Evolutionary conservation across 179 eudicot genomes (phyloP), one percentile per base, ranked within the genome.

Genomic region (Camellia oleifera): DNA sequence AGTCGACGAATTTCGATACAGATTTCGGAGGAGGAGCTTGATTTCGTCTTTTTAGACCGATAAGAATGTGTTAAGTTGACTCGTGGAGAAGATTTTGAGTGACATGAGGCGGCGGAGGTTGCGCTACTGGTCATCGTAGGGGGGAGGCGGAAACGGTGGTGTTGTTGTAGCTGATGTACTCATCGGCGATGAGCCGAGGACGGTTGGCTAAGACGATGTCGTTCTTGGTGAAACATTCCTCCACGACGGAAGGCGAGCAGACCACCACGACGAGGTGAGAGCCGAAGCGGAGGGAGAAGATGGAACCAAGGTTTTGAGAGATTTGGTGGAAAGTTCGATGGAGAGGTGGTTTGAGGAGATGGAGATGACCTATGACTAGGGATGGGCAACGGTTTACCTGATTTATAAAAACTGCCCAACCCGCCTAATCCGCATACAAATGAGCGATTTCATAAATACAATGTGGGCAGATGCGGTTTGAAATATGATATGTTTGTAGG

Each of bases 121-220:
- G 64, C 69, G 64, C 72, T 72, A 77, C 15, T 62, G 72, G 54
- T 63, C 71, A 60, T 72, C 72, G 60, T 63, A 77, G 26, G 12
- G 79, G 72, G 56, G 72, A 40, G 14, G 72, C 17, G 0, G 10
- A 12, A 14, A 64, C 26, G 20, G 60, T 52, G 60, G 42, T 63
- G 44, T 45, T 20, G 70, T 77, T 52, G 46, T 77, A 77, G 62
- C 70, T 57, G 14, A 77, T 9, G 72, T 77, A 54, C 79, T 77
- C 53, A 32, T 46, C 58, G 58, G 42, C 10, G 17, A 48, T 10
- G 40, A 77, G 12, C 23, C 10, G 52, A 4, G 79, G 79, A 54
- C 79, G 57, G 58, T 77, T 77, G 57, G 79, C 79, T 3, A 77
- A 48, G n/a, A 77, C 70, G 7, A 77, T 4, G 71, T 77, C 72